Base-by-base conservation (phyloP, 2,329 filamentous ascomycete genomes). In the Parasarocladium wereldwijsianum region DNA sequence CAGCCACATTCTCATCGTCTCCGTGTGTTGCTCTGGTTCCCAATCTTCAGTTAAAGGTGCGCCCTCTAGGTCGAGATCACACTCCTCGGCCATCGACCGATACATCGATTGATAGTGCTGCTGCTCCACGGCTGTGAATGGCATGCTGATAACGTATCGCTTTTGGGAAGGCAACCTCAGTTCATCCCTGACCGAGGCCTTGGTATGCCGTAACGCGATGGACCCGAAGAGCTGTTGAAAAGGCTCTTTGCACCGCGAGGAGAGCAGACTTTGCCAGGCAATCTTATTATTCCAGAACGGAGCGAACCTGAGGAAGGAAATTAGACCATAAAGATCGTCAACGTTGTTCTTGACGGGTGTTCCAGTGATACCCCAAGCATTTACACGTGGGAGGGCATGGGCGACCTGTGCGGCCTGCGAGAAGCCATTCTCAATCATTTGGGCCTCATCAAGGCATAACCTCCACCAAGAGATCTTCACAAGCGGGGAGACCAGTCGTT, bases 351-450 rank as follows among this genome's bases (percentile, higher is more conserved):
- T 78, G 21, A 96, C 66, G 0, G 90, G 90, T 1, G 90, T 98
- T 24, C 52, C 90, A 0, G 84, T 87, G 23, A 98, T 75, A 10
- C 79, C 85, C 90, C 90, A 96, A 3, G 84, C 77, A 52, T 93
- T 86, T 38, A 81, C 55, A 17, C 90, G 70, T 25, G 87, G 85
- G 36, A 98, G 77, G 16, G 78, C 59, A 23, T 75, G 71, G 20
- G 85, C 85, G 10, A 94, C 74, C 26, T 66, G 70, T 1, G 90
- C 86, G 17, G 87, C 82, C 40, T 83, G 76, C 42, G 74, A 86
- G 4, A 92, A 75, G 19, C 85, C 84, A 39, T 72, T 87, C 47
- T 96, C 87, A 24, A 96, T 75, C 79, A 93, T 93, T 45, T 98
- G 90, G 1, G 87, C 76, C 58, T 76, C 85, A 34, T 80, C 76